Evolutionary conservation across 2,329 filamentous ascomycete species (phyloP), one percentile per base, ranked within the genome.

Genomic region (Alternaria sp.): DNA sequence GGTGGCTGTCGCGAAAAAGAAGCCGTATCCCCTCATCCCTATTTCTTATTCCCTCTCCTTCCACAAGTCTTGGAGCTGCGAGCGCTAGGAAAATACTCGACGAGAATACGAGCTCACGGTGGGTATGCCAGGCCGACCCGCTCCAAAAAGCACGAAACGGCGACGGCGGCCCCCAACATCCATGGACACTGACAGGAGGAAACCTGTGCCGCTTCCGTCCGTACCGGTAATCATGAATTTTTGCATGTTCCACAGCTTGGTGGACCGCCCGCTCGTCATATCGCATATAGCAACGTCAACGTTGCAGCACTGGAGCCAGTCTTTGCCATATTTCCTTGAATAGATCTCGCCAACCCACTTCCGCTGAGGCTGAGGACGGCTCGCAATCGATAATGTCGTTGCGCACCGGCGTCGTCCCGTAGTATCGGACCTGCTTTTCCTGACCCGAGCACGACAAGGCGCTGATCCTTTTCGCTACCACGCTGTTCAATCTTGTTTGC

Each of bases 341-440:
- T 45, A 52, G 46, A 60, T 40, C 27, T 56, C 41, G 41, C 59
- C 55, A 50, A 45, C 28, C 59, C 59, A 48, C 41, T 51, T 34
- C 55, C 55, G 59, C 59, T 30, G 54, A 62, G 59, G 54, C 58
- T 51, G 59, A 58, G 50, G 58, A 49, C 62, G 63, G 63, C 58
- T 64, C 53, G 61, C 57, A 69, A 70, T 72, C 66, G 66, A 68
- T 67, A 70, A 61, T 59, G 54, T 50, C 38, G 25, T 36, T 11
- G 46, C 46, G 46, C 46, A 50, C 46, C 20, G 25, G 30, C 58
- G 52, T 44, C 58, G 52, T 44, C 54, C 65, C 65, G 54, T 48
- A 40, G 22, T 30, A 50, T 57, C 57, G 64, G 64, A 57, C 48
- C 44, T 58, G 52, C 50, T 60, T 61, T 50, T 56, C 51, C 36